Conservation (phyloP, 2,329 filamentous ascomycete genomes). For the Colletotrichum musae region DNA sequence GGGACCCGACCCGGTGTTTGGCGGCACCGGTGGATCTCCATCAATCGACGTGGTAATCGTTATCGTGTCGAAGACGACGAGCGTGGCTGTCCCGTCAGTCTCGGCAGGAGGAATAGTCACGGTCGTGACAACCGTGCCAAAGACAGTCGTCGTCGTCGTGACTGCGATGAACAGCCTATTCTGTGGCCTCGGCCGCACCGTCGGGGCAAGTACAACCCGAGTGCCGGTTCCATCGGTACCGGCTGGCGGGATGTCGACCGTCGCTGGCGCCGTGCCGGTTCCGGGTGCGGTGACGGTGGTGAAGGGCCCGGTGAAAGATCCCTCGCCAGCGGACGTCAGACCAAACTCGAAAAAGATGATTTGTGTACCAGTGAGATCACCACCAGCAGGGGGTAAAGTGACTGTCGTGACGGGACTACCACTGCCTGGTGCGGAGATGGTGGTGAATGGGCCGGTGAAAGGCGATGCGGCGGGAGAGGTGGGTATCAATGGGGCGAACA, state of each 20-base stretch:
- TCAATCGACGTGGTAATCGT: not conserved
- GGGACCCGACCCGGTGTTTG: not conserved
- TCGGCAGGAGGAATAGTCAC: not conserved
- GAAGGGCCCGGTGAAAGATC: not conserved
- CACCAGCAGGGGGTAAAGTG: not conserved
- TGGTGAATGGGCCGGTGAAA: not conserved
- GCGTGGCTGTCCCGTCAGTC: not conserved
- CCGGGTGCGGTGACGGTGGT: slow-evolving; percentile 1
- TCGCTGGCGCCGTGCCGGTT: slow-evolving; percentile 5
- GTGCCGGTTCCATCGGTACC: not conserved
- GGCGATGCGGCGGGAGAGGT: not conserved
- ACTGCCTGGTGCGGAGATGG: not conserved
- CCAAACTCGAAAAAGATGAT: not conserved
- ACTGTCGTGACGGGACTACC: not conserved
- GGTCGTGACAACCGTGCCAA: not conserved
- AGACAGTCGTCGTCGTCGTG: not conserved
- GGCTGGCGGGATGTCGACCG: not conserved
- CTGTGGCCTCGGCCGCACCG: not conserved
- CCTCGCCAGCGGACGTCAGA: not conserved
- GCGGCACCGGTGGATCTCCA: not conserved
- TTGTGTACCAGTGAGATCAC: not conserved
- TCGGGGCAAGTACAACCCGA: not conserved
- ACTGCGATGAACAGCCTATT: slow-evolving; percentile 6
- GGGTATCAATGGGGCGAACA: not conserved
- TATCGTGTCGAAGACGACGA: not conserved